Evolutionary conservation across 1,284 basidiomycete species (phyloP).

Genomic region (Peniophora sp.): DNA sequence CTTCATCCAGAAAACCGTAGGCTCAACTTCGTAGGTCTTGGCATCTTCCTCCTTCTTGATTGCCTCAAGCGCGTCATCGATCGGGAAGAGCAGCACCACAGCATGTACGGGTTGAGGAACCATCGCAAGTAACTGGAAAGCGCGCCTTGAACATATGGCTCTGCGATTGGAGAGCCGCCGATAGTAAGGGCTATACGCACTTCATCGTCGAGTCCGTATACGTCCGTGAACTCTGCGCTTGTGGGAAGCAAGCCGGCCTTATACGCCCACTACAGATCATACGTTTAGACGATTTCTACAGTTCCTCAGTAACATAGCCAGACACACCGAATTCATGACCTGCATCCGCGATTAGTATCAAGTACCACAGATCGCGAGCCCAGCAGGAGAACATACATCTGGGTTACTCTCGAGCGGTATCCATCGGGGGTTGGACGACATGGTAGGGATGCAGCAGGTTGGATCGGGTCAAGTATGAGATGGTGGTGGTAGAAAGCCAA

Average conservation of each 20-base stretch:
- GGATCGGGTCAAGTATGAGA: neutral
- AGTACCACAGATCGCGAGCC: neutral
- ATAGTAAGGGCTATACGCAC: slow-evolving; percentile 24
- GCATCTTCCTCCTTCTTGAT: slow-evolving; percentile 53
- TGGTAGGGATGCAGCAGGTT: neutral
- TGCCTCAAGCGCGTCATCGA: slow-evolving; percentile 41
- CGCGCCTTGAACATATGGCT: neutral
- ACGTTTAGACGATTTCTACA: neutral
- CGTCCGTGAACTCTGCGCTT: slow-evolving; percentile 64
- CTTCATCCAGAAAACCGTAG: slow-evolving; percentile 66
- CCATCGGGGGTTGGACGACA: slow-evolving; percentile 33
- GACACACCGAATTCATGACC: slow-evolving; percentile 12
- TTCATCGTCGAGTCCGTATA: slow-evolving; percentile 76
- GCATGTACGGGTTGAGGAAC: slow-evolving; percentile 72
- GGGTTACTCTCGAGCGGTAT: slow-evolving; percentile 76
- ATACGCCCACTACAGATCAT: slow-evolving; percentile 59
- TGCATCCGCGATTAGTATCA: neutral
- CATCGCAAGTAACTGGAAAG: slow-evolving; percentile 52
- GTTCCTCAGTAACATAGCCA: slow-evolving; percentile 16
- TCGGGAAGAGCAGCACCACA: slow-evolving; percentile 78
- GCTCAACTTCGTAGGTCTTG: slow-evolving; percentile 48
- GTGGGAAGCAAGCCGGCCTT: slow-evolving; percentile 61
- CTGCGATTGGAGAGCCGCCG: neutral
- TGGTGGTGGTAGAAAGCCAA: too few species aligned
- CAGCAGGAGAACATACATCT: slow-evolving; percentile 35